Evolutionary conservation across 2,329 filamentous ascomycete genomes (phyloP), one percentile per base, ranked within the genome.

Genomic region (Pseudohalonectria lignicola): DNA sequence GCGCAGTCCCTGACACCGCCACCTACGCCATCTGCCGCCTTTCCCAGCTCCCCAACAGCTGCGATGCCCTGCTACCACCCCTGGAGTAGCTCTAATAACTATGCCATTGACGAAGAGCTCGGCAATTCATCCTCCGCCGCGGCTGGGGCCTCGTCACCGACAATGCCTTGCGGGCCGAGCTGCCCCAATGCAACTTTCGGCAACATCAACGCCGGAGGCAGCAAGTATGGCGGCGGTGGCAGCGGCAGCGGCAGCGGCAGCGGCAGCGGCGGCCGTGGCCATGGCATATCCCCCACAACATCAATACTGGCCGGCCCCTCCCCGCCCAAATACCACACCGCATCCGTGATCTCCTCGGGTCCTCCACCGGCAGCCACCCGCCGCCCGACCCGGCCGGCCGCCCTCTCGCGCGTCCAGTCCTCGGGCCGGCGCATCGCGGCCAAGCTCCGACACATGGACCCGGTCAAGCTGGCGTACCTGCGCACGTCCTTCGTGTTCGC

Each of bases 401-500:
- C 15, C 34, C 17, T 33, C 28, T n/a, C 37, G 37, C 20, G 33
- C 37, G 6, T 43, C 19, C 19, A 31, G 33, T 32, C 33, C 3
- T 33, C 45, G 17, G 49, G 31, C 39, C 46, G 31, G 9, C 55
- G 53, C 25, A 53, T 62, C 42, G 34, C 41, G 2, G 41, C 45
- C 34, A 55, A 55, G 41, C 56, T 70, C 30, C 51, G 50, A 39
- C 53, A 60, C 48, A 57, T 67, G 46, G 74, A 78, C 52, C 71
- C 71, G 1, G 63, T 78, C 45, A 78, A 78, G 59, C 59, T 74
- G 4, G 72, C 73, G 9, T 77, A 78, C 48, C 61, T 78, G 31
- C 66, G 72, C 12, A 77, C 74, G 7, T 76, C 71, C 19, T 74
- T 76, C 49, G 66, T 78, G 10, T 77, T 77, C 47, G 71, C 72